phyloP scores from a whole-genome alignment of 805 yeast species.

The Suhomyces faveliae region DNA sequence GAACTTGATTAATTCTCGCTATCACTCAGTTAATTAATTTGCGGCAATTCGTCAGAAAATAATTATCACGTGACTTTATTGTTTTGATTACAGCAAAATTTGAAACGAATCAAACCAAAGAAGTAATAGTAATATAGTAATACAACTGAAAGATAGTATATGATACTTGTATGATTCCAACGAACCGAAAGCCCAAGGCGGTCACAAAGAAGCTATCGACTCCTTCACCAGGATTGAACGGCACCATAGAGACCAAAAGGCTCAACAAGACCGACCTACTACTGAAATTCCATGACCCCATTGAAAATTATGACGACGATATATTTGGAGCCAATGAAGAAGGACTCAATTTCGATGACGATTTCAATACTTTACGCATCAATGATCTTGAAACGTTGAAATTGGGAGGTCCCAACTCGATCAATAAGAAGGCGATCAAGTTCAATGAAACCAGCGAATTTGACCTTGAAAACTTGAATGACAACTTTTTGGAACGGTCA shows the following conservation, averaged over 20 bases:
- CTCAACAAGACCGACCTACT: constrained; percentile 20
- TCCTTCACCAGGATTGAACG: constrained; percentile 9
- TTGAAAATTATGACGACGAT: constrained; percentile 20
- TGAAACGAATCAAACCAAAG: not conserved
- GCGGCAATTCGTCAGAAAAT: not conserved
- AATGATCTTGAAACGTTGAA: constrained; percentile 12
- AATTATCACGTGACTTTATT: not conserved
- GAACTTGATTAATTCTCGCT: no score
- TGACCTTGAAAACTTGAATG: constrained; percentile 4
- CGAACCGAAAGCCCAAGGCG: constrained; percentile 10
- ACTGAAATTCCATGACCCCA: constrained; percentile 19
- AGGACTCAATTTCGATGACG: constrained; percentile 21
- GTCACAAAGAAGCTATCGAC: constrained; percentile 11
- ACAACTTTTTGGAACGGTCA: constrained; percentile 11
- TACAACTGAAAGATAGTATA: not conserved
- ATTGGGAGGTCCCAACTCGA: not conserved
- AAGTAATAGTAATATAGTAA: not conserved
- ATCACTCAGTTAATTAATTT: no score
- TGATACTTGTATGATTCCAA: constrained; percentile 5
- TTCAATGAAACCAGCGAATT: constrained; percentile 7
- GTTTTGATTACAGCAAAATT: constrained; percentile 1
- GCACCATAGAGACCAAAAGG: not conserved
- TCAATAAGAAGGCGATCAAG: not conserved
- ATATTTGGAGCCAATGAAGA: constrained; percentile 27
- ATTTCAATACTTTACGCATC: constrained; percentile 25